A percentile compares a stretch with the other conserved stretches of the same genome.
Evolutionary conservation across 768 basidiomycete species (phyloP).

Genomic region (Auricularia sp.): DNA sequence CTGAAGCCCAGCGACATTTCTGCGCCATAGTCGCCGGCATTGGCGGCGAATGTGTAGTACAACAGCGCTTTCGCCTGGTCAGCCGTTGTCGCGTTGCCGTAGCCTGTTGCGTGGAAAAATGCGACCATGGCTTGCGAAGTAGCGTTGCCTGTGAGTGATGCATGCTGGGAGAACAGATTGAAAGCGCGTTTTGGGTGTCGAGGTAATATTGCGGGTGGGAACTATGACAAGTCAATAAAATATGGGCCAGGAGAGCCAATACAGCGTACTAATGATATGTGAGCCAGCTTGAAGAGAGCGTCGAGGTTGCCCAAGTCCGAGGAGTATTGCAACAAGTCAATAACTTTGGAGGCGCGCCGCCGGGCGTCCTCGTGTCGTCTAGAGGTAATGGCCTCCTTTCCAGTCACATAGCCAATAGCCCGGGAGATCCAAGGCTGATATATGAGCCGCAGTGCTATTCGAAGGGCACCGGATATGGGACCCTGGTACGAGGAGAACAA

Average conservation of each 20-base stretch:
- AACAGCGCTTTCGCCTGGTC: conserved; percentile 79
- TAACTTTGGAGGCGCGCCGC: conserved; percentile 67
- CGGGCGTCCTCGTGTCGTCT: conserved; percentile 43
- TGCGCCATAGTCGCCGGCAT: conserved; percentile 76
- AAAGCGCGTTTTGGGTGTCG: conserved; percentile 55
- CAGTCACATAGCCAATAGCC: conserved; percentile 30
- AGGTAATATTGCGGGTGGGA: conserved; percentile 32
- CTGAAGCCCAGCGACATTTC: conserved; percentile 92
- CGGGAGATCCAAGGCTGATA: conserved; percentile 48
- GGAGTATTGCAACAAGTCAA: conserved; percentile 73
- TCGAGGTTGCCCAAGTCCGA: conserved; percentile 68
- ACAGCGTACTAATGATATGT: conserved; percentile 53
- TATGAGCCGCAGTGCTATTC: conserved; percentile 57
- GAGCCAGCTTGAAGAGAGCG: conserved; percentile 58
- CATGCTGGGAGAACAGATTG: conserved; percentile 53
- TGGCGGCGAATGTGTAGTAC: conserved; percentile 89
- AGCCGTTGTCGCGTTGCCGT: conserved; percentile 31
- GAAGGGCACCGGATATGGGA: conserved; percentile 58
- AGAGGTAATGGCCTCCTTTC: conserved; percentile 26
- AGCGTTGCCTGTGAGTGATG: conserved; percentile 65
- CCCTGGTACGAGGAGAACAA: conserved; percentile 55
- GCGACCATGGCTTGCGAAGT: conserved; percentile 78
- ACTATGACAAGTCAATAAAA: conserved; percentile 13
- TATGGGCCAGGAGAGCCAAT: conserved; percentile 7
- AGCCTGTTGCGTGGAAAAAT: conserved; percentile 87